Percentiles rank a stretch among this genome's conserved stretches.
These are phyloP conservation scores for Solanum etuberosum DNA, from an alignment of 257 asterid species.

Conservation along the genomic window DNA sequence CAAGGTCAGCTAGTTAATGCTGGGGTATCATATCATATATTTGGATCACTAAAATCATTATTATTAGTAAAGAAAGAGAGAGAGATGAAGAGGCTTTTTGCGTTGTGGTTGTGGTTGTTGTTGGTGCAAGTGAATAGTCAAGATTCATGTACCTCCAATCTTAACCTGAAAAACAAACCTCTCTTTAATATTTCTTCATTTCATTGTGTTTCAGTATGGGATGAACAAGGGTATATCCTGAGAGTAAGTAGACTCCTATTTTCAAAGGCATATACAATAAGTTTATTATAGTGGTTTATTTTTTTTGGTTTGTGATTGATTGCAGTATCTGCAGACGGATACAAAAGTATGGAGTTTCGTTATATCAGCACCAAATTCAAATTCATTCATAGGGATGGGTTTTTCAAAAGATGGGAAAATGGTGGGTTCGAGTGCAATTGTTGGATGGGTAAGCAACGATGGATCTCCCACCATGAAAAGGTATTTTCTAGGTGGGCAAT, in stretches of 20 bases:
- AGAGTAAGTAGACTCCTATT: slow-evolving; percentile 67
- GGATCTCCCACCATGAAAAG: slow-evolving; percentile 7
- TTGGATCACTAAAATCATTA: no score
- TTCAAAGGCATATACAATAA: no score
- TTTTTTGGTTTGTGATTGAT: background rate
- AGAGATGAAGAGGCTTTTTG: background rate
- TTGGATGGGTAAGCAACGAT: slow-evolving; percentile 41
- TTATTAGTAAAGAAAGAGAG: background rate
- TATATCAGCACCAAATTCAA: slow-evolving; percentile 50
- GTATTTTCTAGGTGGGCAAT: slow-evolving; percentile 50
- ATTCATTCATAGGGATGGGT: slow-evolving; percentile 49
- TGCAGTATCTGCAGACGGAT: slow-evolving; percentile 42
- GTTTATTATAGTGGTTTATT: no score
- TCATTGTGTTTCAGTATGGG: slow-evolving; percentile 57
- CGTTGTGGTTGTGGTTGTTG: background rate
- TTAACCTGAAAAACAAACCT: slow-evolving; percentile 14
- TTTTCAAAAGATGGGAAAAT: slow-evolving; percentile 57
- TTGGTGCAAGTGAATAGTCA: slow-evolving; percentile 28
- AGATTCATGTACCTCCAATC: slow-evolving; percentile 44
- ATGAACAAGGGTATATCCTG: slow-evolving; percentile 50
- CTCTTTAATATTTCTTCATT: slow-evolving; percentile 54
- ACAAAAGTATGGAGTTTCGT: slow-evolving; percentile 50
- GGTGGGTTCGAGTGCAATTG: slow-evolving; percentile 71
- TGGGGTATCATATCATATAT: no score
- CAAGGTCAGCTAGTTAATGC: background rate